Evolutionary conservation across 2,329 filamentous ascomycete species (phyloP).

Genomic region (Cercospora brassicicola): DNA sequence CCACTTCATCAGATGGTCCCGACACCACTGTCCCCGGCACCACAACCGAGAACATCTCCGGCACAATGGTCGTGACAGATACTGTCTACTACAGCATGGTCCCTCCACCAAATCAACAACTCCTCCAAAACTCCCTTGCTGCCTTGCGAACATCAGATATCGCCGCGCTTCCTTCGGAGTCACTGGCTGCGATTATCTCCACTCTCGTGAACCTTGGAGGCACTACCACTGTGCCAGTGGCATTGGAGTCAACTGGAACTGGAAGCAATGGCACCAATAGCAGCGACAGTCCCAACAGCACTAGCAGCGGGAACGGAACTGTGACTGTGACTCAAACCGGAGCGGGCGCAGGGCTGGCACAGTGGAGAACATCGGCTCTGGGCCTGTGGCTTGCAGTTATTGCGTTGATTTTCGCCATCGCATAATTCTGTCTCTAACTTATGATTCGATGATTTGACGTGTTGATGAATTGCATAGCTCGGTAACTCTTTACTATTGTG

Average conservation of each 20-base stretch:
- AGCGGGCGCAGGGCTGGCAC: accelerated
- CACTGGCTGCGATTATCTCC: background rate
- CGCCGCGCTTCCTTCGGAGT: background rate
- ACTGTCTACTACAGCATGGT: constrained; percentile 20
- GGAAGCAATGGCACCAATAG: background rate
- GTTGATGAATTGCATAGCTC: background rate
- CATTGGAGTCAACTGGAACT: background rate
- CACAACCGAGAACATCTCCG: background rate
- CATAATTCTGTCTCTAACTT: background rate
- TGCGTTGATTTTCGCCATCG: background rate
- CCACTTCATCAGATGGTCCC: too few relatives aligned
- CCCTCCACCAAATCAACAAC: background rate
- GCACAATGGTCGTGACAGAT: constrained; percentile 2
- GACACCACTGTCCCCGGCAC: too few relatives aligned
- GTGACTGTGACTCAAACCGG: background rate
- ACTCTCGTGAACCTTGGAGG: background rate
- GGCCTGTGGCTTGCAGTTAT: background rate
- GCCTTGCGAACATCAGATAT: background rate
- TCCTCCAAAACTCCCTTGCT: background rate
- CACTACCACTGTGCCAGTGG: background rate
- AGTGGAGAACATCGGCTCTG: background rate
- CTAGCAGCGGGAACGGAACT: background rate
- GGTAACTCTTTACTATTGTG: background rate
- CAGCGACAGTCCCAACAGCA: too few relatives aligned
- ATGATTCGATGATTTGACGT: background rate